Percentiles rank a stretch among this genome's conserved stretches.
phyloP scores from a whole-genome alignment of 192 early-diverging fungal genomes.

The Gonapodya sp. region DNA sequence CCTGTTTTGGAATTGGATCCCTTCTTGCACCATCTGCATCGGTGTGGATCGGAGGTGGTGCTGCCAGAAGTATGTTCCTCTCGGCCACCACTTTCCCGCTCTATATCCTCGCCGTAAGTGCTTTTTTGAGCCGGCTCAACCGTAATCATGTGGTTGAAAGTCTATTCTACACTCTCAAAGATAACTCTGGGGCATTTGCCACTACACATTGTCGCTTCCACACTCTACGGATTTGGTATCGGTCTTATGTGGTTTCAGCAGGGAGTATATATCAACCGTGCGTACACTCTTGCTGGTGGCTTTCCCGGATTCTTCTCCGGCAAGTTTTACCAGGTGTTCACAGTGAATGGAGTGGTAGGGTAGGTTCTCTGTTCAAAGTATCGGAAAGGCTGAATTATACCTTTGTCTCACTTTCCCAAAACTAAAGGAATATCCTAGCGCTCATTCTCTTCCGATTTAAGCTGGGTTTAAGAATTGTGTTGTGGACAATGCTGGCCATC shows the following conservation, averaged over 20 bases:
- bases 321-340: background rate
- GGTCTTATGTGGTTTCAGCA: background rate
- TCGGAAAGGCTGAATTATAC: no score
- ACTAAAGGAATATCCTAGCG: background rate
- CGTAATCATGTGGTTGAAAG: no score
- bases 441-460: background rate
- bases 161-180: background rate
- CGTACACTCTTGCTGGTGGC: background rate
- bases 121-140: background rate
- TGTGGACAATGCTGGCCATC: background rate
- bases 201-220: background rate
- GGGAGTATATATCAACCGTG: background rate
- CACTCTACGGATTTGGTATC: background rate
- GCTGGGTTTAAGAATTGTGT: background rate
- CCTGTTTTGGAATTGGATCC: background rate
- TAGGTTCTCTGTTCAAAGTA: background rate
- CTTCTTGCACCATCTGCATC: background rate
- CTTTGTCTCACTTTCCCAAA: background rate
- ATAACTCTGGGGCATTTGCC: background rate
- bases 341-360: background rate
- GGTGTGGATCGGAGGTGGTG: background rate
- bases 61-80: background rate
- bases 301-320: background rate
- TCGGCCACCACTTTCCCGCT: background rate
- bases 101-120: conserved; percentile 1